Base-by-base conservation (phyloP, 2,329 filamentous ascomycete genomes). In the Aspergillus novoparasiticus region DNA sequence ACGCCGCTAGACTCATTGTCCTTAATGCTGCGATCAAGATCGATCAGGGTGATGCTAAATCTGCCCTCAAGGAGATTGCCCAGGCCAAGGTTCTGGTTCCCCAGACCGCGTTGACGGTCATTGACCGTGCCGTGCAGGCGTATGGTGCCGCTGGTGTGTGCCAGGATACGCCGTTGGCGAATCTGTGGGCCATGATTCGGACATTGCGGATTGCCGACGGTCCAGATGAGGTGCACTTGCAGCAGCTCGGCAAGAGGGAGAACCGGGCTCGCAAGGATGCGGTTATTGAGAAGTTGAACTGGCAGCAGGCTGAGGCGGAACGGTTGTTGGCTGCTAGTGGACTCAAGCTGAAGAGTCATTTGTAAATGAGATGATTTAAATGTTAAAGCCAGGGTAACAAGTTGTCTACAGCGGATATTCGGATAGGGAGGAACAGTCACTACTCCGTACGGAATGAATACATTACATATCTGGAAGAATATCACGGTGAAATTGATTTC, bases 21-120 rank as follows among this genome's bases (percentile, higher is more conserved):
- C 88, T 97, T 68, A 97, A 98, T 80, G 95, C 95, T 1, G 95
- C 95, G 64, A 90, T 96, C 79, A 93, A 92, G 81, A 98, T 99
- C 82, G 95, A 99, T 80, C 86, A 91, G 69, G 86, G 89, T 23
- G 90, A 94, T 69, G 91, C 95, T 71, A 98, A 98, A 83, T 87
- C 89, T 68, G 93, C 94, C 0, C 86, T 97, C 65, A 93, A 90
- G 78, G 93, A 98, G 79, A 99, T 99, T 70, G 94, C 94, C 30
- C 87, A 97, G 81, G 94, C 95, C 68, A 99, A 99, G 85, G 90
- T 98, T 0, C 86, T 97, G 21, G 90, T 96, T 10, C 95, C 95
- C 0, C 85, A 88, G 73, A 92, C 90, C 72, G 89, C 92, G 1
- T 85, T 97, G 69, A 88, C 88, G 21, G 92, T 98, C 71, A 94